Conservation (phyloP, 495 filamentous ascomycete species). For the Cairneyella variabilis region DNA sequence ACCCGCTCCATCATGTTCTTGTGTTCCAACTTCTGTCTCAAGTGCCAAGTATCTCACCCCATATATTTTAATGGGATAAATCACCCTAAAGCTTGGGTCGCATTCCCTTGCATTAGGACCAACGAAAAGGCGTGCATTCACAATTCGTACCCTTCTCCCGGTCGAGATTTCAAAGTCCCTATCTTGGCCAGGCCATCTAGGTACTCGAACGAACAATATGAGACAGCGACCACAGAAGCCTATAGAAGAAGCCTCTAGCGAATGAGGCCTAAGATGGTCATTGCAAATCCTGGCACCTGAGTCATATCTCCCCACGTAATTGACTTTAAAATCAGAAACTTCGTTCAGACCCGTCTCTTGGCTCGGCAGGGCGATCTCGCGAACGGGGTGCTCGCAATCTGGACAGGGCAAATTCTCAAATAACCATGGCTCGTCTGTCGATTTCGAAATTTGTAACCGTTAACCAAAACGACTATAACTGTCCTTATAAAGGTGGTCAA, state of each 20-base stretch:
- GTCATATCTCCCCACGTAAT: not conserved
- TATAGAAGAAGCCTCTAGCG: conserved; percentile 1
- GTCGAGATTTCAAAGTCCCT: not conserved
- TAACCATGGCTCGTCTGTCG: no score
- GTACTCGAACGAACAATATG: not conserved
- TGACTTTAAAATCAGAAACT: conserved; percentile 3
- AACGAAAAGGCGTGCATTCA: conserved; percentile 1
- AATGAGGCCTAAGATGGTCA: conserved; percentile 1
- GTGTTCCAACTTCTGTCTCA: conserved; percentile 1
- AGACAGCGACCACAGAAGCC: not conserved
- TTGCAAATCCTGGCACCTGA: not conserved
- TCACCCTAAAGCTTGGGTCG: not conserved
- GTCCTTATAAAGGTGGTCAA: no score
- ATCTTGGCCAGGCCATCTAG: not conserved
- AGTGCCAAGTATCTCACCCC: conserved; percentile 1
- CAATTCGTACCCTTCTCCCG: not conserved
- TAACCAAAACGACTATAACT: no score
- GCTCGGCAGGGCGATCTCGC: not conserved
- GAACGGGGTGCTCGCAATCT: no score
- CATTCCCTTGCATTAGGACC: not conserved
- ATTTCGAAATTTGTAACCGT: no score
- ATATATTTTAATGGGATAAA: not conserved
- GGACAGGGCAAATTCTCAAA: no score
- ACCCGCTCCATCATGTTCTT: not conserved
- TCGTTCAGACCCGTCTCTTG: not conserved